These are phyloP conservation scores for Pisolithus albus DNA, from an alignment of 768 basidiomycete genomes.

Conservation along the genomic window DNA sequence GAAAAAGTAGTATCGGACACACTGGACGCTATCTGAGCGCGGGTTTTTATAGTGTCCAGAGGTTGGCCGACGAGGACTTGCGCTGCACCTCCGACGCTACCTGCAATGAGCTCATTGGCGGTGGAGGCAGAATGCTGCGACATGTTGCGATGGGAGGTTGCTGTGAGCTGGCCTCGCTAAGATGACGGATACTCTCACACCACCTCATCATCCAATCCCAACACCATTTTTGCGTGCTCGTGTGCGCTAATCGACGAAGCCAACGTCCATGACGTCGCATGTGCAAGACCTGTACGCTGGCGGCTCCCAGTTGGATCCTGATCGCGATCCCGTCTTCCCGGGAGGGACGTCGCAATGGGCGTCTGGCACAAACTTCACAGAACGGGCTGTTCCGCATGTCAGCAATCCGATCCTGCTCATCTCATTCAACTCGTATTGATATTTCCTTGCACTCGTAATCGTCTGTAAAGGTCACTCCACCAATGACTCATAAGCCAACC, in stretches of 20 bases:
- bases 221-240: too few relatives aligned
- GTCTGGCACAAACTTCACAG: constrained; percentile 13
- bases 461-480: constrained; percentile 56
- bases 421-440: constrained; percentile 14
- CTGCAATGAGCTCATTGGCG: constrained; percentile 78
- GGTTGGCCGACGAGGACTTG: constrained; percentile 96
- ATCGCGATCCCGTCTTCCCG: constrained; percentile 25
- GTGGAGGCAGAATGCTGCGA: constrained; percentile 40
- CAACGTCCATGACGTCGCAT: neutral
- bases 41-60: constrained; percentile 81
- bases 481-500: constrained; percentile 54
- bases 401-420: constrained; percentile 15
- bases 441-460: constrained; percentile 8
- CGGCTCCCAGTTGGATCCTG: constrained; percentile 14
- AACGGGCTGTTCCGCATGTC: constrained; percentile 28
- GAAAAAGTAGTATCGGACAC: constrained; percentile 12
- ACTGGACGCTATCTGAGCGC: constrained; percentile 86
- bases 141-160: constrained; percentile 5
- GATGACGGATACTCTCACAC: neutral
- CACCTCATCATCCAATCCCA: neutral
- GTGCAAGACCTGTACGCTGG: neutral
- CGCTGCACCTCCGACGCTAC: constrained; percentile 87
- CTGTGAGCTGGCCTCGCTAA: neutral
- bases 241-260: neutral
- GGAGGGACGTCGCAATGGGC: constrained; percentile 21